Evolutionary conservation across 257 asterid species (phyloP).

Genomic region (Gardenia jasminoides): DNA sequence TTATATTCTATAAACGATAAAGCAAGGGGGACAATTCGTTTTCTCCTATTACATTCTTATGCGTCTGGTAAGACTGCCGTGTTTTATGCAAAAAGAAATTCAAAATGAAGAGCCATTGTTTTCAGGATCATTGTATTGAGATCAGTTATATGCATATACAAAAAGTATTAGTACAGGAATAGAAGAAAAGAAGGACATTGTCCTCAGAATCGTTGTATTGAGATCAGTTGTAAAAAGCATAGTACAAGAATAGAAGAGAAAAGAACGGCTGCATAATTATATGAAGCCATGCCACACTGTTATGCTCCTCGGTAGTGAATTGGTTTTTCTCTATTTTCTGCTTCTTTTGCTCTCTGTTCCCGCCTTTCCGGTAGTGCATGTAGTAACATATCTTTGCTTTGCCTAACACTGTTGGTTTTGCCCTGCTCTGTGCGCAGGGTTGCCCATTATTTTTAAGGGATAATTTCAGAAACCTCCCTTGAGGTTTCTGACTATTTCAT

Average conservation of each 20-base stretch:
- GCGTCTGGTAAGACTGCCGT: neutral
- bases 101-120: slow-evolving; percentile 1
- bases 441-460: too few relatives aligned
- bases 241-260: neutral
- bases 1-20: neutral
- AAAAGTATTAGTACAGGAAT: neutral
- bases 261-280: neutral
- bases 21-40: neutral
- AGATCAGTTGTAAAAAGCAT: too few relatives aligned
- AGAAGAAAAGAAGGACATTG: neutral
- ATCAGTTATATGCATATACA: neutral
- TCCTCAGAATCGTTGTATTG: neutral
- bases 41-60: neutral
- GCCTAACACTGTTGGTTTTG: too few relatives aligned
- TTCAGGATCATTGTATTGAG: neutral
- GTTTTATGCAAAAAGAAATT: neutral
- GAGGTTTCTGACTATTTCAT: too few relatives aligned
- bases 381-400: too few relatives aligned
- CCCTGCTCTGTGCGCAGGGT: too few relatives aligned
- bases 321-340: too few relatives aligned
- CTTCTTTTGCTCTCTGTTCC: neutral
- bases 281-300: neutral
- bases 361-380: neutral
- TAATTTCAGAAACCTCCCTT: too few relatives aligned
- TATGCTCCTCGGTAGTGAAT: neutral